phyloP scores from a whole-genome alignment of 164 flowering plant genomes.

The grape (Vitis vinifera) region DNA sequence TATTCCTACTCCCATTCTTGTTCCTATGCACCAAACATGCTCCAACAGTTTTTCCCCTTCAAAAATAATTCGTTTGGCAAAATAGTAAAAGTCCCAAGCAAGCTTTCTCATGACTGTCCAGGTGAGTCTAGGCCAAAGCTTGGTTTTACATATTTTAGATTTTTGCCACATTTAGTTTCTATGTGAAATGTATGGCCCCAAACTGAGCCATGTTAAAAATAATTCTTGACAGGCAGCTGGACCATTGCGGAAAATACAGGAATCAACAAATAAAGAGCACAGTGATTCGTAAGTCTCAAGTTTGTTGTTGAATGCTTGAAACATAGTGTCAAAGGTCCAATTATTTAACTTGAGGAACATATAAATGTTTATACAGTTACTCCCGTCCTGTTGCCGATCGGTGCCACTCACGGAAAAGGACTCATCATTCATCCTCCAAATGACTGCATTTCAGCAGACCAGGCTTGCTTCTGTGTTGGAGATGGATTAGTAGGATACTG shows the following conservation, averaged over 20 bases:
- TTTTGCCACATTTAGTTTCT: too few relatives aligned
- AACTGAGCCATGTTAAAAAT: neutral
- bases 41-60: too few relatives aligned
- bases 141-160: too few relatives aligned
- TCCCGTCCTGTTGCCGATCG: conserved; percentile 7
- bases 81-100: too few relatives aligned
- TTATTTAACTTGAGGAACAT: neutral
- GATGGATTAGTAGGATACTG: neutral
- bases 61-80: too few relatives aligned
- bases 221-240: conserved; percentile 34
- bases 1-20: too few relatives aligned
- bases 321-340: neutral
- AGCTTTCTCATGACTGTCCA: too few relatives aligned
- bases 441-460: neutral
- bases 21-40: too few relatives aligned
- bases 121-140: too few relatives aligned
- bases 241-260: conserved; percentile 26
- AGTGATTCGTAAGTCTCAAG: conserved; percentile 34
- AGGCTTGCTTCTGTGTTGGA: neutral
- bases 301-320: neutral
- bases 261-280: conserved; percentile 33
- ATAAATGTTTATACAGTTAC: conserved; percentile 17
- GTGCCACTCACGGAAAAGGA: conserved; percentile 21
- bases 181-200: neutral
- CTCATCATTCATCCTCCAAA: conserved; percentile 17